Evolutionary conservation across 129 eudicot genomes (phyloP), one percentile per base, ranked within the genome.

Genomic region (Erigeron canadensis): DNA sequence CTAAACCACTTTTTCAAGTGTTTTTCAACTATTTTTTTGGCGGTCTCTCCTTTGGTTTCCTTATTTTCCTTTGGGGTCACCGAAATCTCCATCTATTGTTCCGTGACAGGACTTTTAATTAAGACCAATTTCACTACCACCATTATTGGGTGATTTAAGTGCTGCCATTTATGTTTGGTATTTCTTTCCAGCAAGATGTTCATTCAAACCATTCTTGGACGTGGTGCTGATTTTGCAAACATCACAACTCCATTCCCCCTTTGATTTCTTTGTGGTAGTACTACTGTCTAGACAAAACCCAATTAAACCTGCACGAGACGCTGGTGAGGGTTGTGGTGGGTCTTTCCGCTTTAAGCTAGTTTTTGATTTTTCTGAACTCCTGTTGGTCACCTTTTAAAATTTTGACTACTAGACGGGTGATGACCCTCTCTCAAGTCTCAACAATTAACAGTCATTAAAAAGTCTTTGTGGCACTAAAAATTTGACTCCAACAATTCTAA

Each of bases 121-220:
- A 6, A 34, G 6, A 1, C 56, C 58, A 66, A 46, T 45, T 13
- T 66, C 18, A 21, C 8, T 39, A 59, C 53, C 57, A 19, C 19
- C 8, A 7, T 28, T 39, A 11, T 70, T 54, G 39, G n/a, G 13
- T 6, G 69, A 58, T 40, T 40, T 55, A 41, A 76, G 19, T 13
- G 71, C 90, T 43, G 75, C 83, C 74, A 78, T 82, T 61, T 77
- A 79, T 16, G 85, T 43, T 70, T 78, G 84, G 75, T 89, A 93
- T 56, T 64, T 84, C 62, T 79, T 84, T 40, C 96, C 96, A n/a
- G 73, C 63, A 1, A 84, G 48, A 73, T 89, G 93, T 4, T 84
- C 85, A 19, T 80, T 61, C 47, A 91, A 46, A 41, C 77, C 81
- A 8, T 15, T 81, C 70, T 73, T 82, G 10, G 80, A 69, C 51